Evolutionary conservation across 2,329 filamentous ascomycete species (phyloP).

Genomic region (Xenoacremonium recifei): DNA sequence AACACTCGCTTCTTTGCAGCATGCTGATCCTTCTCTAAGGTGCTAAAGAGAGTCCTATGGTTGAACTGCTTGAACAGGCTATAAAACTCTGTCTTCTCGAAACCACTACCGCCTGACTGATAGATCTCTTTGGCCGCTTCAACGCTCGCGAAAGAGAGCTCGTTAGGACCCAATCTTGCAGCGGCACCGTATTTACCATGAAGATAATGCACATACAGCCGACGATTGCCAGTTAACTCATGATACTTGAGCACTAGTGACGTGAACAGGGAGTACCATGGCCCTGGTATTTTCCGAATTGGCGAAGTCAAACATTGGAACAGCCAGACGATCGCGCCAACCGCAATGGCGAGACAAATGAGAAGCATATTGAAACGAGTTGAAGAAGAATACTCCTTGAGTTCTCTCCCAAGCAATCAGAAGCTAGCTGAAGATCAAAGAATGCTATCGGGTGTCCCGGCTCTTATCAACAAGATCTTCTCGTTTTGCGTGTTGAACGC

Average conservation of each 20-base stretch:
- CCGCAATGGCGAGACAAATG: too few relatives aligned
- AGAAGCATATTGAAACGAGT: too few relatives aligned
- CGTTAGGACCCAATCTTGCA: constrained; percentile 14
- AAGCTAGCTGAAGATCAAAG: too few relatives aligned
- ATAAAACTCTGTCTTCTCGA: constrained; percentile 12
- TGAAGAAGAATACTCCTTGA: too few relatives aligned
- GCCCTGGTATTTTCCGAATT: too few relatives aligned
- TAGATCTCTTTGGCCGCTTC: constrained; percentile 17
- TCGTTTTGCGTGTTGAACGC: too few relatives aligned
- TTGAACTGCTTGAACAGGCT: constrained; percentile 14
- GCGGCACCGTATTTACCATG: constrained; percentile 8
- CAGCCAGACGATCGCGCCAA: too few relatives aligned
- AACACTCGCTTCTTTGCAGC: constrained; percentile 11
- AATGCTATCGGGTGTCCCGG: too few relatives aligned
- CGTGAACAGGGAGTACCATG: constrained; percentile 8
- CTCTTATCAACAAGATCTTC: too few relatives aligned
- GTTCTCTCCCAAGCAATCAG: too few relatives aligned
- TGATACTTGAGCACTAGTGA: constrained; percentile 8
- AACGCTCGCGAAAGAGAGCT: constrained; percentile 12
- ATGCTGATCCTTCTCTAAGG: constrained; percentile 13
- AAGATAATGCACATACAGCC: constrained; percentile 7
- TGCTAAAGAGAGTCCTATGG: constrained; percentile 16
- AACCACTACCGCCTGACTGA: constrained; percentile 14
- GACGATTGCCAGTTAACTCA: constrained; percentile 13
- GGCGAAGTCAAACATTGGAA: too few relatives aligned